These are phyloP conservation scores for Ceratobasidium sp. DNA, from an alignment of 1,284 basidiomycete genomes.

Conservation along the genomic window DNA sequence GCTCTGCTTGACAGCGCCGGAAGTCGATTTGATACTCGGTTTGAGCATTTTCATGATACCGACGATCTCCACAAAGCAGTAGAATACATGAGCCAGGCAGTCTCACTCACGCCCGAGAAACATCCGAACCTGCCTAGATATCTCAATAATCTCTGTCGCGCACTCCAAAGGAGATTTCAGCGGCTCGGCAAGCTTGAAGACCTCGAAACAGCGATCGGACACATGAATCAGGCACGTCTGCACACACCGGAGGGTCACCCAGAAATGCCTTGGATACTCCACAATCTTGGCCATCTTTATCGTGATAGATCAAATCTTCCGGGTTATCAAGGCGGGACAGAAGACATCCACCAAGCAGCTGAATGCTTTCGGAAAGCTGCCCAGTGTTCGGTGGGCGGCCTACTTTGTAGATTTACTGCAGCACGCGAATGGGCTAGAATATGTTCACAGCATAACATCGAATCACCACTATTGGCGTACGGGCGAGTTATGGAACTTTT, in stretches of 20 bases:
- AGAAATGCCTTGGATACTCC: neutral
- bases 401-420: neutral
- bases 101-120: neutral
- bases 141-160: neutral
- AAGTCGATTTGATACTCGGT: neutral
- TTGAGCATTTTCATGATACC: neutral
- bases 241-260: constrained; percentile 1
- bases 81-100: neutral
- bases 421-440: neutral
- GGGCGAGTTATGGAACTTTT: neutral
- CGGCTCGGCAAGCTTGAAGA: neutral
- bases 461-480: neutral
- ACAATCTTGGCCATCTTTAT: neutral
- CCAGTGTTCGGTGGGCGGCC: neutral
- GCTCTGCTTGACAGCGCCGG: neutral
- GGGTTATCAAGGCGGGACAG: neutral
- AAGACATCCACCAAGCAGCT: neutral
- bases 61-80: constrained; percentile 13
- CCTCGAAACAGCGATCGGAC: neutral
- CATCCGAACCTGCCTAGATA: neutral
- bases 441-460: neutral
- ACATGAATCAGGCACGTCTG: neutral
- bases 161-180: neutral
- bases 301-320: neutral
- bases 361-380: neutral